Conservation (phyloP, 2,329 filamentous ascomycete genomes). For the Sphaceloma murrayae region DNA sequence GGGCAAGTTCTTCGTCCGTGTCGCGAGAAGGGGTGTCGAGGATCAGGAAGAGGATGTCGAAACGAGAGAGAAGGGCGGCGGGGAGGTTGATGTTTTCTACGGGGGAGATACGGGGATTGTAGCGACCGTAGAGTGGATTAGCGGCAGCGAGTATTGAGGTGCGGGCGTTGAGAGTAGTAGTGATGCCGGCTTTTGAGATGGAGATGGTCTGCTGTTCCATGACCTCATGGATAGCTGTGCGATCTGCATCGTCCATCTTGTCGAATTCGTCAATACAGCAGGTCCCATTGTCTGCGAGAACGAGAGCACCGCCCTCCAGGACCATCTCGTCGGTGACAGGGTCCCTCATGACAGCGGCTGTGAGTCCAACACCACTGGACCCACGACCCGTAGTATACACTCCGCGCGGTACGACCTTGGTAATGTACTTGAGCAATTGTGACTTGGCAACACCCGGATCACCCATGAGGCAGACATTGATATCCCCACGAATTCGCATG, state of each 20-base stretch:
- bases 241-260: conserved; percentile 67
- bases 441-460: conserved; percentile 99
- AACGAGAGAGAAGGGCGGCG: conserved; percentile 91
- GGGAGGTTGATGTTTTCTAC: conserved; percentile 99
- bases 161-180: conserved; percentile 83
- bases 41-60: conserved; percentile 93
- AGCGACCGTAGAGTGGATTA: conserved; percentile 93
- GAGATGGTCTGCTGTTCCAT: conserved; percentile 76
- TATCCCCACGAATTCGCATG: conserved; percentile 97
- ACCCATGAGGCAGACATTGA: conserved; percentile 98
- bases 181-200: conserved; percentile 69
- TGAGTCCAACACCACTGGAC: conserved; percentile 65
- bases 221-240: conserved; percentile 67
- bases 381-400: conserved; percentile 70
- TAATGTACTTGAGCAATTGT: conserved; percentile 82
- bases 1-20: conserved; percentile 81
- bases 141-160: conserved; percentile 93
- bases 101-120: conserved; percentile 93
- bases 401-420: conserved; percentile 90
- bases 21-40: conserved; percentile 89
- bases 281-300: conserved; percentile 64
- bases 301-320: conserved; percentile 63
- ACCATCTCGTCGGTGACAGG: conserved; percentile 65
- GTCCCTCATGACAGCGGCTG: conserved; percentile 66
- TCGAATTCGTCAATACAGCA: conserved; percentile 75